Conservation (phyloP, 2,329 filamentous ascomycete species). For the Penicillium sp. region DNA sequence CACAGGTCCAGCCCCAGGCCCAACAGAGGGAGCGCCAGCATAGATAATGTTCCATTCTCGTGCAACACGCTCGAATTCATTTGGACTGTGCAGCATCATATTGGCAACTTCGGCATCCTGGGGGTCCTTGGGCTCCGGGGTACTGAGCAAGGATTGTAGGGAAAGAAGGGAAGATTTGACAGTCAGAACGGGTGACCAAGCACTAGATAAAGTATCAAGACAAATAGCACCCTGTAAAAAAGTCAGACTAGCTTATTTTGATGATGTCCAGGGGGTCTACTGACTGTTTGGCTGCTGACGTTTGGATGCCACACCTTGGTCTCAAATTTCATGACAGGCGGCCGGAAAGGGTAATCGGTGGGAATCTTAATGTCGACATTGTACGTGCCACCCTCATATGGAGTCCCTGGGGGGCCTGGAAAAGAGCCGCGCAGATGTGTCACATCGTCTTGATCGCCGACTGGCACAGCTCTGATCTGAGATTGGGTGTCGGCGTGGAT, state of each 20-base stretch:
- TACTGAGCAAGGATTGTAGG: conserved; percentile 86
- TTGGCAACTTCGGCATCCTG: conserved; percentile 93
- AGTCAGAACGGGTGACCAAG: conserved; percentile 94
- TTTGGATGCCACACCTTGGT: conserved; percentile 98
- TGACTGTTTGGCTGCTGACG: conserved; percentile 85
- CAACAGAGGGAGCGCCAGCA: conserved; percentile 68
- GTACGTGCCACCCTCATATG: conserved; percentile 84
- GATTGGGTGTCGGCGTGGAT: conserved; percentile 65
- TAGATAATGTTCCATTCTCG: conserved; percentile 86
- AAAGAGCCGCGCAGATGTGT: conserved; percentile 82
- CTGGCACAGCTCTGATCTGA: conserved; percentile 67
- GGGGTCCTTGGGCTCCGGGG: conserved; percentile 91
- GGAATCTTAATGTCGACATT: conserved; percentile 84
- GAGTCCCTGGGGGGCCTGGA: conserved; percentile 82
- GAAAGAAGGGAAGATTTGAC: conserved; percentile 95
- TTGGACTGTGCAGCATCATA: conserved; percentile 78
- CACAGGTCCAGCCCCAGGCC: conserved; percentile 53
- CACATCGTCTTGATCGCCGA: conserved; percentile 64
- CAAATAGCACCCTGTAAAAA: conserved; percentile 83
- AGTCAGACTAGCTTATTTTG: not conserved
- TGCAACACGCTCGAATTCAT: conserved; percentile 75
- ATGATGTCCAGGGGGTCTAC: conserved; percentile 32
- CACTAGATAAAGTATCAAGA: conserved; percentile 81
- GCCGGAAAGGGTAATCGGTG: conserved; percentile 86
- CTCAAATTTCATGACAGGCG: conserved; percentile 83